phyloP scores from a whole-genome alignment of 2,329 filamentous ascomycete genomes.

The Amauroascus verrucosus region DNA sequence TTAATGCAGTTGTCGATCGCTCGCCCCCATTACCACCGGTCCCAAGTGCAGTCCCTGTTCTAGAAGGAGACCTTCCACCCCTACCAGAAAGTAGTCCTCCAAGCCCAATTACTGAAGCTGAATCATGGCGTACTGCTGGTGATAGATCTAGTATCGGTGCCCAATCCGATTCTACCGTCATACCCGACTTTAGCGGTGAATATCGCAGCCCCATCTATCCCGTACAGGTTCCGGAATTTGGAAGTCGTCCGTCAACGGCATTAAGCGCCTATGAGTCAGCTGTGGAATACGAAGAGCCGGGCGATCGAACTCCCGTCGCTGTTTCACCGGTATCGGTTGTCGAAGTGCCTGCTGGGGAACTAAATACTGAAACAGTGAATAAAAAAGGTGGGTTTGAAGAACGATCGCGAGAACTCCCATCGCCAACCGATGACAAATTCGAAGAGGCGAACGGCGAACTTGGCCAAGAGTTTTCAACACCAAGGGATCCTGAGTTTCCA shows the following conservation, averaged over 20 bases:
- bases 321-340: slow-evolving; percentile 4
- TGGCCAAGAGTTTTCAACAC: background rate
- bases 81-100: slow-evolving; percentile 17
- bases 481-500: background rate
- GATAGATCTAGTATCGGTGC: slow-evolving; percentile 8
- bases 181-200: background rate
- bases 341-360: background rate
- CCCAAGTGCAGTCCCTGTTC: background rate
- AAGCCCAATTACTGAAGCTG: slow-evolving; percentile 15
- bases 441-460: slow-evolving; percentile 1
- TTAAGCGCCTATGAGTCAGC: slow-evolving; percentile 10
- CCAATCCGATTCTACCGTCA: background rate
- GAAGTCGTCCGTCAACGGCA: slow-evolving; percentile 7
- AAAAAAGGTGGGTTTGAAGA: background rate
- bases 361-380: background rate
- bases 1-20: background rate
- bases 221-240: background rate
- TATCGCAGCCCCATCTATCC: background rate
- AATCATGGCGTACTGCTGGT: slow-evolving; percentile 7
- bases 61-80: slow-evolving; percentile 15
- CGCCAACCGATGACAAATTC: background rate
- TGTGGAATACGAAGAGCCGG: slow-evolving; percentile 7
- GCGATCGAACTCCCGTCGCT: background rate
- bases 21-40: background rate
- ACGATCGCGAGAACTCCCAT: background rate